These are phyloP conservation scores for Chytriomyces sp. DNA, from an alignment of 192 early-diverging fungal species.

Conservation along the genomic window DNA sequence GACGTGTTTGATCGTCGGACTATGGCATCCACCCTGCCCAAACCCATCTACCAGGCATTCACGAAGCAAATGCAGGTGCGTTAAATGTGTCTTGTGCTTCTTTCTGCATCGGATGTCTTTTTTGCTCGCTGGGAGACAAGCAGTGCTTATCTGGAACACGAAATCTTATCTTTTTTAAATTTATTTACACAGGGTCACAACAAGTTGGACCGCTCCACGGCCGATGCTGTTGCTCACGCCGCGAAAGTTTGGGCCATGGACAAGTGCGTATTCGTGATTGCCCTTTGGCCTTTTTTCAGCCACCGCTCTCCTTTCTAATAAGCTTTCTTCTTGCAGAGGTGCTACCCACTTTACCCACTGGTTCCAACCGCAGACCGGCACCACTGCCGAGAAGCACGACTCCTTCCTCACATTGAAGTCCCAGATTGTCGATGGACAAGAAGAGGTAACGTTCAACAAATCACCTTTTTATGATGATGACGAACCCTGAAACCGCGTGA, in stretches of 20 bases:
- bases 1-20: conserved; percentile 92
- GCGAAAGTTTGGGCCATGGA: conserved; percentile 97
- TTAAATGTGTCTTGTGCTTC: too few species aligned
- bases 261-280: conserved; percentile 35
- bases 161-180: background rate
- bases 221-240: conserved; percentile 98
- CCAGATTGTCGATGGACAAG: conserved; percentile 77
- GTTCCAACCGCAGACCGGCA: conserved; percentile 99
- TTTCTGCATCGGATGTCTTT: background rate
- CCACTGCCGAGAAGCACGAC: conserved; percentile 99
- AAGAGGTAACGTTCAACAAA: conserved; percentile 63
- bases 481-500: background rate
- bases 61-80: conserved; percentile 81
- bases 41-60: conserved; percentile 91
- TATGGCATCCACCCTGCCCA: conserved; percentile 88
- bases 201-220: conserved; percentile 88
- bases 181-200: conserved; percentile 69
- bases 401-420: conserved; percentile 90
- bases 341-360: conserved; percentile 99
- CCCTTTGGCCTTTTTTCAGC: background rate
- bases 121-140: background rate
- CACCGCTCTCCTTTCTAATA: background rate
- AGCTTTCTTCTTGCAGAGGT: conserved; percentile 55
- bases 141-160: background rate
- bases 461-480: conserved; percentile 26